Base-by-base conservation (phyloP, 371 early-diverging fungal species). In the Mortierella sp. region DNA sequence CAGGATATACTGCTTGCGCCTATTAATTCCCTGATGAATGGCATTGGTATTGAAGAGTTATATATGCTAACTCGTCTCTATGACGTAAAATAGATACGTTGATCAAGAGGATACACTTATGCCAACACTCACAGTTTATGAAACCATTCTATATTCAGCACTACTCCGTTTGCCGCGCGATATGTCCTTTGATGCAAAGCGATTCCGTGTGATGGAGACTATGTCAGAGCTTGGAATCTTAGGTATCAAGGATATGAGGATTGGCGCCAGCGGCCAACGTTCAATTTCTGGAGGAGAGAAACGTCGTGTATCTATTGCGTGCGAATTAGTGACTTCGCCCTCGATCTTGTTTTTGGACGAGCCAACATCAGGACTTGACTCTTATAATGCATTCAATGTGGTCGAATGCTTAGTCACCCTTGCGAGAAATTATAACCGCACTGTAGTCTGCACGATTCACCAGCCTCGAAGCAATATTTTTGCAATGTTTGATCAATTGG, bases 341-440 rank as follows among this genome's bases (percentile, higher is more conserved):
- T 89, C 92, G 2, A 87, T 96, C 55, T 76, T 97, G 64, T 94
- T 97, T 72, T 77, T 97, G 79, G 99, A 98, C 78, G 98, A 98
- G 83, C 96, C 96, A 2, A 96, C 96, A 0, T 93, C 93, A 58
- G 97, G 99, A 5, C 75, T 98, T 32, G 99, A 99, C 82, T 86
- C 95, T 3, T 89, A 87, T 75, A 90, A 92, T n/a, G 92, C 94
- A 31, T 76, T 85, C 58, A 85, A 85, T 64, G 87, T 94, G 3
- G 83, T 90, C 13, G 77, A 85, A 31, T 86, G 89, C 26, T 86
- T 94, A 19, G 78, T 80, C 45, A 65, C 83, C 0, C 84, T 94
- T 7, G 88, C 90, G 17, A 72, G 58, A 6, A 74, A 56, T 64
- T 78, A 40, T 40, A 66, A 56, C 61, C 70, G 71, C 17, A 80